These are phyloP conservation scores for Rhizopus arrhizus DNA, from an alignment of 371 early-diverging fungal species.

Conservation along the genomic window DNA sequence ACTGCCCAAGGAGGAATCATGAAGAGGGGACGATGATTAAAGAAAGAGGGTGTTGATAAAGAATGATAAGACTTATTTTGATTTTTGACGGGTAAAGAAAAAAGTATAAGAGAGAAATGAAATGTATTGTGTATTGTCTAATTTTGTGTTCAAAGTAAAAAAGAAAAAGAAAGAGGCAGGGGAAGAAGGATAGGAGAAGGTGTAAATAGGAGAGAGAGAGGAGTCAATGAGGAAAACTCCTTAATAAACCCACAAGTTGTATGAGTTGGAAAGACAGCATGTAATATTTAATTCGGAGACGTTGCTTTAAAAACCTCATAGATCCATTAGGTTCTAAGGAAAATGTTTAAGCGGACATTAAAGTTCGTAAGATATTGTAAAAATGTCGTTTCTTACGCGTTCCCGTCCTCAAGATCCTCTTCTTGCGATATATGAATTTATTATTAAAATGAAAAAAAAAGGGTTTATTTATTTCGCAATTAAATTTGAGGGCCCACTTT, in stretches of 20 bases:
- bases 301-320: not conserved
- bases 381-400: slow-evolving; percentile 49
- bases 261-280: not conserved
- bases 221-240: too few relatives aligned
- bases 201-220: not conserved
- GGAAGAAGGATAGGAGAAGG: too few relatives aligned
- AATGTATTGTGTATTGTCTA: too few relatives aligned
- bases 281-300: slow-evolving; percentile 6
- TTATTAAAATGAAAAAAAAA: slow-evolving; percentile 16
- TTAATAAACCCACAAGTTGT: not conserved
- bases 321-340: slow-evolving; percentile 8
- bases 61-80: not conserved
- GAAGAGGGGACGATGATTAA: not conserved
- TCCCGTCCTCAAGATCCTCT: slow-evolving; percentile 54
- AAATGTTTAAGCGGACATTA: slow-evolving; percentile 53
- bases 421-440: not conserved
- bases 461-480: slow-evolving; percentile 7
- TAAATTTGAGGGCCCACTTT: slow-evolving; percentile 28
- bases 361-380: slow-evolving; percentile 41
- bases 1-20: slow-evolving; percentile 28
- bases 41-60: not conserved
- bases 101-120: not conserved
- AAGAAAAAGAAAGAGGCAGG: too few relatives aligned
- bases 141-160: too few relatives aligned
- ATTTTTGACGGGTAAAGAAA: not conserved